Evolutionary conservation across 208 protist species (phyloP).

Genomic region (Porcisia hertigi): DNA sequence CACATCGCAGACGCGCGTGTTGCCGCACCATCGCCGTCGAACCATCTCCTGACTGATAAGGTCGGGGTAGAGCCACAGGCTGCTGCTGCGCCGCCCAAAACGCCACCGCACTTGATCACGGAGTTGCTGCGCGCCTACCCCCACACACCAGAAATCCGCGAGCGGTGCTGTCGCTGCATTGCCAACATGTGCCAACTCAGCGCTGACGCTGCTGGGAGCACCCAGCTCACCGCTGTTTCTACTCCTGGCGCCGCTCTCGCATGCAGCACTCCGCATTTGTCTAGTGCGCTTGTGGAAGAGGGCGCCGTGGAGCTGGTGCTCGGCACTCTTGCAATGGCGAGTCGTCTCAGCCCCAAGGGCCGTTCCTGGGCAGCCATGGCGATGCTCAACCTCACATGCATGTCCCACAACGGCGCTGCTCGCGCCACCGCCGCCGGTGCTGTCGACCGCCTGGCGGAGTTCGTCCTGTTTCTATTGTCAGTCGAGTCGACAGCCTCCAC

Average conservation of each 20-base stretch:
- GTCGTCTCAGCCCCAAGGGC: slow-evolving; percentile 46
- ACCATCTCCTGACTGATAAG: neutral
- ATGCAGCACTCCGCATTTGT: slow-evolving; percentile 11
- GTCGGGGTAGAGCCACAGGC: neutral
- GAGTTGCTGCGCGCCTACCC: slow-evolving; percentile 57
- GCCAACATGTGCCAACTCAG: slow-evolving; percentile 79
- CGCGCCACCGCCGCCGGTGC: slow-evolving; percentile 42
- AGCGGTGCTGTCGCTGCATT: slow-evolving; percentile 78
- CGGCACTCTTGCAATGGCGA: slow-evolving; percentile 49
- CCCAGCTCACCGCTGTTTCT: neutral
- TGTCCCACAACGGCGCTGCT: slow-evolving; percentile 47
- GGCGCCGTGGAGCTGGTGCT: slow-evolving; percentile 68
- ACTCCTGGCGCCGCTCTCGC: neutral
- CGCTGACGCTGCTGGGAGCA: neutral
- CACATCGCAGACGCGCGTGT: slow-evolving; percentile 33
- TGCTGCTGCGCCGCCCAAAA: neutral
- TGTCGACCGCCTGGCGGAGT: slow-evolving; percentile 51
- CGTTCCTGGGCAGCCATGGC: slow-evolving; percentile 63
- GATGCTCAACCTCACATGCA: slow-evolving; percentile 68
- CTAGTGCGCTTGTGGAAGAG: slow-evolving; percentile 59
- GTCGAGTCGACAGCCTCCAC: neutral
- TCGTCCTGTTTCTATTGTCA: slow-evolving; percentile 41
- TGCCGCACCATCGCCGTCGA: neutral
- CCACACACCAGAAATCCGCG: slow-evolving; percentile 58
- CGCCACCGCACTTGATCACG: slow-evolving; percentile 38